phyloP scores from a whole-genome alignment of 257 asterid genomes.

The Penstemon davidsonii region DNA sequence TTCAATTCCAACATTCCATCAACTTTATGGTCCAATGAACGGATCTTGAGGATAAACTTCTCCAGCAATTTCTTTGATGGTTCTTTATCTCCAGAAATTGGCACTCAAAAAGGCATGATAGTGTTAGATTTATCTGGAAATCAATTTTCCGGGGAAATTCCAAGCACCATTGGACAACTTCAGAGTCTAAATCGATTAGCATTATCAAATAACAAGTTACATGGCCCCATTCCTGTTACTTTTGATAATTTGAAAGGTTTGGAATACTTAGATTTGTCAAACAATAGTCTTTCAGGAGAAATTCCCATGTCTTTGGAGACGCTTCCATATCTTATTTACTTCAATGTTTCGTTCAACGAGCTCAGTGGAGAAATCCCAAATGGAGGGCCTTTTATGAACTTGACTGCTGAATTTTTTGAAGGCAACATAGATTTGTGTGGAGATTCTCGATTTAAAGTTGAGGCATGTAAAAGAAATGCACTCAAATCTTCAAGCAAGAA shows the following conservation, averaged over 20 bases:
- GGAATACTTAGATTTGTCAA: conserved; percentile 9
- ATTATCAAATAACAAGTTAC: conserved; percentile 24
- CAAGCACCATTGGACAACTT: conserved; percentile 23
- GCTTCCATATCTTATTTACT: not conserved
- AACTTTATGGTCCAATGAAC: conserved; percentile 20
- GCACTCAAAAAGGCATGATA: not conserved
- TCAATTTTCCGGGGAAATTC: conserved; percentile 29
- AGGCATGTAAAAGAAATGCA: not conserved
- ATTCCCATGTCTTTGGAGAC: conserved; percentile 3
- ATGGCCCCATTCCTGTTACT: conserved; percentile 25
- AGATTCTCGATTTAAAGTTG: not conserved
- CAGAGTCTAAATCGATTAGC: conserved; percentile 17
- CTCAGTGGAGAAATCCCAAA: conserved; percentile 11
- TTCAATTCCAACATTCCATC: conserved; percentile 28
- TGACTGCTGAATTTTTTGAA: not conserved
- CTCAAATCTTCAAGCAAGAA: not conserved
- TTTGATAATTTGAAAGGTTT: conserved; percentile 14
- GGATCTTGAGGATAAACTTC: not conserved
- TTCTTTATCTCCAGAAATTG: conserved; percentile 23
- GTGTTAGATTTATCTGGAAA: conserved; percentile 13
- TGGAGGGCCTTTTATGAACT: conserved; percentile 8
- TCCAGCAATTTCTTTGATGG: conserved; percentile 25
- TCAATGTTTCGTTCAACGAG: conserved; percentile 16
- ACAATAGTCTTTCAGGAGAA: conserved; percentile 2
- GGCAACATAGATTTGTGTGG: conserved; percentile 15